Evolutionary conservation across 495 filamentous ascomycete genomes (phyloP).

Genomic region (Aspergillus haitiensis): DNA sequence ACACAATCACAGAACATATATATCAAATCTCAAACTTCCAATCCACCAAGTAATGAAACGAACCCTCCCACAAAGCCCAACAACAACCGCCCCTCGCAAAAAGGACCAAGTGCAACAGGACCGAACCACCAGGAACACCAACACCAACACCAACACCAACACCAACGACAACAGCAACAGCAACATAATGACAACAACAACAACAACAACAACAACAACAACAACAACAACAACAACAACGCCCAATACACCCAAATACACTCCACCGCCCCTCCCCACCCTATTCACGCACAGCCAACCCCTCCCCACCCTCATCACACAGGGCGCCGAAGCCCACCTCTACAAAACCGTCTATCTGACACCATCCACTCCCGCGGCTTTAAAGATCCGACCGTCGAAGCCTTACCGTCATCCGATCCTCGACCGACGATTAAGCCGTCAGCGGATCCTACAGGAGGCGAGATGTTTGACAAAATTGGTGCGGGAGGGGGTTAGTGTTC

Average conservation of each 20-base stretch:
- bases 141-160: not conserved
- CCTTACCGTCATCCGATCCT: conserved; percentile 89
- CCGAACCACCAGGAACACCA: not conserved
- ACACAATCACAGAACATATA: too few relatives aligned
- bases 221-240: not conserved
- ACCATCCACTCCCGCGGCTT: conserved; percentile 66
- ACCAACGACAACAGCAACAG: not conserved
- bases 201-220: not conserved
- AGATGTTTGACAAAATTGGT: conserved; percentile 74
- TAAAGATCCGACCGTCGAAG: conserved; percentile 93
- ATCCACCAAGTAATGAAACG: not conserved
- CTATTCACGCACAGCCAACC: conserved; percentile 62
- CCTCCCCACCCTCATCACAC: conserved; percentile 65
- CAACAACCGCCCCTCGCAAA: not conserved
- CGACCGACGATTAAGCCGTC: conserved; percentile 81
- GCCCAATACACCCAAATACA: conserved; percentile 24
- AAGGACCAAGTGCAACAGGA: not conserved
- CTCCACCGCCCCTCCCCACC: conserved; percentile 57
- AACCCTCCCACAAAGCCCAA: not conserved
- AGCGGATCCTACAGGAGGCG: conserved; percentile 83
- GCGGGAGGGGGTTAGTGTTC: conserved; percentile 74
- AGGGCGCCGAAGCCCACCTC: conserved; percentile 94
- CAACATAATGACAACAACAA: not conserved
- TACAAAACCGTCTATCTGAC: conserved; percentile 82
- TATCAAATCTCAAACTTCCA: not conserved